Evolutionary conservation across 345 rosid species (phyloP), one percentile per base, ranked within the genome.

Genomic region (Eutrema heterophyllum): DNA sequence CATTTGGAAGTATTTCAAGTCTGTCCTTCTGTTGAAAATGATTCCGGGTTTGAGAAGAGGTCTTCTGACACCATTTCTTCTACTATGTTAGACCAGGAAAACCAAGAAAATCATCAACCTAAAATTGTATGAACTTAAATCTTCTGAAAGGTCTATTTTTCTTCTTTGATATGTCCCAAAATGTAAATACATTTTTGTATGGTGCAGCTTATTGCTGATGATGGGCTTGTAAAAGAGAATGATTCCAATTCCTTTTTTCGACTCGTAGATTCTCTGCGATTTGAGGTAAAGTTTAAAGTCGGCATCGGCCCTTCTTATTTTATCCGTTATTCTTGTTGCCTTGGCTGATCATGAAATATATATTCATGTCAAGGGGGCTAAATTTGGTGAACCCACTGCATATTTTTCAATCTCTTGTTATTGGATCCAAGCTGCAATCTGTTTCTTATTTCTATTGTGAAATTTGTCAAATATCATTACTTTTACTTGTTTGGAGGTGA

Each of bases 271-370:
- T 84, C 79, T 71, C 81, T 90, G 65, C 87, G 91, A 71, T 88
- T 90, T 83, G 97, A 93, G 97, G 98, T 93, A 88, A 67, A 62
- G 50, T 51, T 33, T 9, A 45, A 48, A 68, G 38, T 43, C 71
- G 53, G 63, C 72, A 13, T 59, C 6, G 40, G 26, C 44, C 44
- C 51, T 68, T 68, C 57, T 62, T 63, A 60, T 52, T 53, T 60
- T 43, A 12, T 56, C 27, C 7, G 36, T 55, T 65, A 8, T 58
- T 58, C n/a, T 39, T 13, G 24, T 60, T 67, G 32, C 68, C 40
- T 46, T 27, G 45, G 27, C 51, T 74, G 61, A 63, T 51, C 48
- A 18, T 32, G 52, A 32, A 30, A 41, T 48, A 38, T 32, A 44
- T 15, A 39, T 14, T 29, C 15, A 32, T 30, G 44, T 40, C 36